phyloP scores from a whole-genome alignment of 148 eudicot genomes.

The Rhododendron williamsianum region DNA sequence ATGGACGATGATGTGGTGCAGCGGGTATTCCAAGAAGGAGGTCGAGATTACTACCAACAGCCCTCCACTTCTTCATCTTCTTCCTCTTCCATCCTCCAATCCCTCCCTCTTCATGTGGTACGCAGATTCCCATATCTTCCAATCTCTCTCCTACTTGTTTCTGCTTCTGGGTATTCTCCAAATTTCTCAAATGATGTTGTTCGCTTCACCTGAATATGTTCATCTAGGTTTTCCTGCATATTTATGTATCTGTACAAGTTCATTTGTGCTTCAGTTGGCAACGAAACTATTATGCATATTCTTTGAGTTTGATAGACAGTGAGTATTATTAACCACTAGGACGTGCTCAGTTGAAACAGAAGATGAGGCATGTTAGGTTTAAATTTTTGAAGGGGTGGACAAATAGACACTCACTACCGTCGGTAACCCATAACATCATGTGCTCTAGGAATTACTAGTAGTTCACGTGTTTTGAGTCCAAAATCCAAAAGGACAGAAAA shows the following conservation, averaged over 20 bases:
- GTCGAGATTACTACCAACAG: conserved; percentile 72
- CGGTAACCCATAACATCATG: neutral
- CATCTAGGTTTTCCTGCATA: neutral
- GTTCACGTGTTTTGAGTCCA: neutral
- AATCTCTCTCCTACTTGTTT: neutral
- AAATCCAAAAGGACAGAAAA: neutral
- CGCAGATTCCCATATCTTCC: neutral
- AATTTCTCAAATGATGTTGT: neutral
- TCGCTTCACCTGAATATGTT: neutral
- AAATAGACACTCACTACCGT: neutral
- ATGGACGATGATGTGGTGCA: conserved; percentile 91
- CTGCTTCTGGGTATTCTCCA: conserved; percentile 5
- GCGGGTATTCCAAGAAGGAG: conserved; percentile 87
- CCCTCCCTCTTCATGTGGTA: conserved; percentile 98
- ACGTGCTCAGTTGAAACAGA: no score
- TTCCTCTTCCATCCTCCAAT: conserved; percentile 84
- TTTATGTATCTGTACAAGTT: neutral
- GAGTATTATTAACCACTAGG: neutral
- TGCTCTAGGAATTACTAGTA: neutral
- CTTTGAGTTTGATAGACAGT: neutral
- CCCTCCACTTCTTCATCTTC: conserved; percentile 81
- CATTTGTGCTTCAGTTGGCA: neutral
- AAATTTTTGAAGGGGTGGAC: neutral
- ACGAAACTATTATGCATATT: neutral
- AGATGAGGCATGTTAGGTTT: neutral